Conservation (phyloP, 2,329 filamentous ascomycete genomes). For the Tolypocladium ophioglossoides region DNA sequence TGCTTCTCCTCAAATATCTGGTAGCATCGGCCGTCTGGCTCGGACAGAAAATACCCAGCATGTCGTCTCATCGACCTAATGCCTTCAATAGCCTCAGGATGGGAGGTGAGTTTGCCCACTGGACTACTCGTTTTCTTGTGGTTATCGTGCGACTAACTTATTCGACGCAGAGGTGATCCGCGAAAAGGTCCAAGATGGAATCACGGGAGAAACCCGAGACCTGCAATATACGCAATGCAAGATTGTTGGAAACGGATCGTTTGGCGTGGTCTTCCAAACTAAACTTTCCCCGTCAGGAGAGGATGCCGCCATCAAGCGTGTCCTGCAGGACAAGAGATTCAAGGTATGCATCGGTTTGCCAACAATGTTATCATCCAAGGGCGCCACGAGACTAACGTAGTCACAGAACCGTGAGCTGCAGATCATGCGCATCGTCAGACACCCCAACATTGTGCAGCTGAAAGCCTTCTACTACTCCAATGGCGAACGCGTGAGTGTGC, state of each 20-base stretch:
- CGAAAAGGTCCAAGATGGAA: constrained; percentile 97
- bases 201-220: constrained; percentile 92
- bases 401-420: constrained; percentile 94
- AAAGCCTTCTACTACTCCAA: constrained; percentile 99
- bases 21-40: constrained; percentile 16
- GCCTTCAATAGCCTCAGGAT: constrained; percentile 83
- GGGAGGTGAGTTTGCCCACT: constrained; percentile 64
- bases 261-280: constrained; percentile 97
- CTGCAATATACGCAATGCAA: constrained; percentile 99
- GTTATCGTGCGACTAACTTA: constrained; percentile 14
- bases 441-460: constrained; percentile 96
- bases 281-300: constrained; percentile 97
- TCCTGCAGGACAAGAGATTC: constrained; percentile 98
- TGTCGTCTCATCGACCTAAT: constrained; percentile 88
- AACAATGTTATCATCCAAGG: neutral
- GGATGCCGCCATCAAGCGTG: constrained; percentile 97
- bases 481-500: constrained; percentile 71
- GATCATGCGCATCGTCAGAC: constrained; percentile 98
- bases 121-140: constrained; percentile 2
- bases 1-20: constrained; percentile 12
- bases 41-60: constrained; percentile 27
- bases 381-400: constrained; percentile 7
- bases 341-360: constrained; percentile 53
- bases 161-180: constrained; percentile 72
- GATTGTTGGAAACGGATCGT: constrained; percentile 97